Evolutionary conservation across 306 rosid species (phyloP).

Genomic region (Vachellia collinsii): DNA sequence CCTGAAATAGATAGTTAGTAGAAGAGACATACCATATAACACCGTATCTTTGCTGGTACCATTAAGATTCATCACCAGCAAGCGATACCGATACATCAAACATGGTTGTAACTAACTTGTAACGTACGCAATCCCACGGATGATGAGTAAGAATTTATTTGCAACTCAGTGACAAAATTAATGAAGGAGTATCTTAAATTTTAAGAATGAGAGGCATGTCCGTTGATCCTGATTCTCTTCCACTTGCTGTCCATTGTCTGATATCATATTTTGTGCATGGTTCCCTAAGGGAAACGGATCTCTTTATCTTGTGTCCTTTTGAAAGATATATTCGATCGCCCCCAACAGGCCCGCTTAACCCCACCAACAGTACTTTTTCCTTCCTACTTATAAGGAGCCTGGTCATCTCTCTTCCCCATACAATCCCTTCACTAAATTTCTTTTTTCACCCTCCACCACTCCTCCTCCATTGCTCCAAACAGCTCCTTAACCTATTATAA

Average conservation of each 20-base stretch:
- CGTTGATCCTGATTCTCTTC: conserved; percentile 49
- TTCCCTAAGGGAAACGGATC: conserved; percentile 51
- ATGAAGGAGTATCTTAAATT: conserved; percentile 46
- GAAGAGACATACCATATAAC: conserved; percentile 17
- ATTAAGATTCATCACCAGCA: too few species aligned
- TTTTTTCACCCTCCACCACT: background rate
- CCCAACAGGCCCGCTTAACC: conserved; percentile 53
- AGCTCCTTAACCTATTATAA: background rate
- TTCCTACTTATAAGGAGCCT: conserved; percentile 56
- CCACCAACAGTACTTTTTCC: conserved; percentile 44
- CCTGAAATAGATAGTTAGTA: background rate
- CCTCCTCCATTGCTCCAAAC: background rate
- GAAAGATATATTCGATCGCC: conserved; percentile 53
- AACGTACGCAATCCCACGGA: too few species aligned
- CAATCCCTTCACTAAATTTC: conserved; percentile 32
- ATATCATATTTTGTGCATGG: too few species aligned
- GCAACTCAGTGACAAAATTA: conserved; percentile 30
- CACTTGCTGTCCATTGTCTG: conserved; percentile 48
- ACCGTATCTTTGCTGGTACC: background rate
- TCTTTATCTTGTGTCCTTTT: conserved; percentile 51
- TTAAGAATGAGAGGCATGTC: conserved; percentile 33
- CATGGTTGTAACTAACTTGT: too few species aligned
- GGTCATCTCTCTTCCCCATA: conserved; percentile 35
- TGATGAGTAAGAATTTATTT: background rate
- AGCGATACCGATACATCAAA: too few species aligned